These are phyloP conservation scores for Phylloporus sp. DNA, from an alignment of 768 basidiomycete genomes.

Conservation along the genomic window DNA sequence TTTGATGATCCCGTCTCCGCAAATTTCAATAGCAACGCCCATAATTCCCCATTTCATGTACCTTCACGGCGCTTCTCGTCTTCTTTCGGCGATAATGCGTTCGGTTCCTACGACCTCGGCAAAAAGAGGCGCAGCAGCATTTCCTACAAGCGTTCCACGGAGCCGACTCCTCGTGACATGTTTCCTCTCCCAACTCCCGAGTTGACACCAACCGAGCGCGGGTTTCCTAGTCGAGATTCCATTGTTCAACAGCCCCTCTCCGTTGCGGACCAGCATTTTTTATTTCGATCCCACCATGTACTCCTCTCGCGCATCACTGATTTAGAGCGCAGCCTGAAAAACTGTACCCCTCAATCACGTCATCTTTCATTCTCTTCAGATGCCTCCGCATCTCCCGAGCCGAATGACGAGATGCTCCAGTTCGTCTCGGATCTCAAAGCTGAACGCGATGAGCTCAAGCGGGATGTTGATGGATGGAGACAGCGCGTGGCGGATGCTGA, in stretches of 20 bases:
- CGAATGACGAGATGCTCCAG: conserved; percentile 74
- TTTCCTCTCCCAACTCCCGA: conserved; percentile 68
- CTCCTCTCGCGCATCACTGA: conserved; percentile 80
- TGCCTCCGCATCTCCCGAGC: conserved; percentile 40
- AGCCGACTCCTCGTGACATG: conserved; percentile 31
- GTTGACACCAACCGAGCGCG: conserved; percentile 60
- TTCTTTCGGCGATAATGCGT: conserved; percentile 19
- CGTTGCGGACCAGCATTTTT: conserved; percentile 77
- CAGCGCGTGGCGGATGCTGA: conserved; percentile 73
- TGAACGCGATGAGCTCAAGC: conserved; percentile 85
- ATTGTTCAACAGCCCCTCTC: conserved; percentile 50
- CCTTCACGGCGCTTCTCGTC: conserved; percentile 27
- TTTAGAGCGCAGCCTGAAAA: conserved; percentile 62
- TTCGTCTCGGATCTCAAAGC: conserved; percentile 76
- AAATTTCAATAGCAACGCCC: background rate
- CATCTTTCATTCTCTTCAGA: conserved; percentile 51
- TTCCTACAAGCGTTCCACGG: conserved; percentile 58
- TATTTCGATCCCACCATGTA: conserved; percentile 79
- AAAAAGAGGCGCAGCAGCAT: conserved; percentile 64
- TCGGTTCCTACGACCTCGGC: conserved; percentile 29
- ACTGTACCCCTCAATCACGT: conserved; percentile 43
- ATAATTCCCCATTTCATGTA: conserved; percentile 4
- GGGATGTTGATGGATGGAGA: conserved; percentile 87
- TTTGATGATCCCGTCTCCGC: conserved; percentile 27
- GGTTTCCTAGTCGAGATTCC: conserved; percentile 31